These are phyloP conservation scores for Somion occarium DNA, from an alignment of 1,284 basidiomycete species.

Conservation along the genomic window DNA sequence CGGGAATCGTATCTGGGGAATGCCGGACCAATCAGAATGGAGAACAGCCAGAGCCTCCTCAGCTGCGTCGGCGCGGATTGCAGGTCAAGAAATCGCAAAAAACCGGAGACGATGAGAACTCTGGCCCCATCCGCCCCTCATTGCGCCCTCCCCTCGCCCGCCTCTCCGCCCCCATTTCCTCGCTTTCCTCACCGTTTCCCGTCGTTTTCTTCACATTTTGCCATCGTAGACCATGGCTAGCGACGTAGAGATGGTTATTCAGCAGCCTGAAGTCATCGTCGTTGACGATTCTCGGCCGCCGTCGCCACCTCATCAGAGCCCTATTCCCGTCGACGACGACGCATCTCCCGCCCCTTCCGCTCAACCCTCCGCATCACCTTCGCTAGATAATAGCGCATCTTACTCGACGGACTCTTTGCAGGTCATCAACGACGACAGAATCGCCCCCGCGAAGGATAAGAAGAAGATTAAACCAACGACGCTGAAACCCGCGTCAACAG, in stretches of 20 bases:
- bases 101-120: not conserved
- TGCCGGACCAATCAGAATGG: constrained; percentile 28
- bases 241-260: constrained; percentile 18
- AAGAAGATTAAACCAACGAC: constrained; percentile 26
- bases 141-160: not conserved
- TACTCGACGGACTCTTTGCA: constrained; percentile 8
- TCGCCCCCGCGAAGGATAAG: constrained; percentile 11
- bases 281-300: constrained; percentile 17
- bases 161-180: constrained; percentile 4
- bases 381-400: constrained; percentile 8
- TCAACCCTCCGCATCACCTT: constrained; percentile 11
- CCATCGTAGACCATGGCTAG: constrained; percentile 14
- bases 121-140: constrained; percentile 1
- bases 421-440: constrained; percentile 10
- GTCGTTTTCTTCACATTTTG: constrained; percentile 21
- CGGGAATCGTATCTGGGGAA: constrained; percentile 28
- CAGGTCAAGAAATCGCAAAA: constrained; percentile 9
- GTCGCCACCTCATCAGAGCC: constrained; percentile 24
- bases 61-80: constrained; percentile 8
- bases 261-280: constrained; percentile 7
- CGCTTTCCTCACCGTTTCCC: constrained; percentile 12
- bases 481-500: constrained; percentile 17
- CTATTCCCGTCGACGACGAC: constrained; percentile 22
- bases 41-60: constrained; percentile 15
- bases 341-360: constrained; percentile 8